Base-by-base conservation (phyloP, 2,329 filamentous ascomycete species). In the Pseudogymnoascus verrucosus region DNA sequence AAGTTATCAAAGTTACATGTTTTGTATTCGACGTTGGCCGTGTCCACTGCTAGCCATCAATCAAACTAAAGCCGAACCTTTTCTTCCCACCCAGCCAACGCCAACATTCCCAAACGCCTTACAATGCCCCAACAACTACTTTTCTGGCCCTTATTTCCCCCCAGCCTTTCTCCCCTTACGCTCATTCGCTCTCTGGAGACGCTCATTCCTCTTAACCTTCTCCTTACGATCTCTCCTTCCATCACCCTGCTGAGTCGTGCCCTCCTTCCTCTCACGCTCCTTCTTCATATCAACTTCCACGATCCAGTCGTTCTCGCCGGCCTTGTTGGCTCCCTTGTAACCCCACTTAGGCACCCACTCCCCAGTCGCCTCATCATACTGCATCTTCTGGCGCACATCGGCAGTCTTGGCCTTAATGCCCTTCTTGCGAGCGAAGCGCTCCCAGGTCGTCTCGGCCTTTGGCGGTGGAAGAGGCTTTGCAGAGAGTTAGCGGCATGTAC, bases 301-400 rank as follows among this genome's bases (percentile, higher is more conserved):
- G 69, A 97, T 80, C 90, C 93, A 96, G 72, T 96, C 88, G 68
- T 86, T 82, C 76, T 96, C 88, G 19, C 85, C 89, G 66, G 87
- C 86, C 81, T 95, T 93, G 76, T 95, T 95, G 75, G 90, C 87
- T 66, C 89, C 93, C 79, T 93, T 89, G 79, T 95, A 96, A 0
- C 95, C 95, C 91, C 93, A 99, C 77, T 92, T 93, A 67, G 90
- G 89, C 74, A 91, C 89, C 91, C 92, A 98, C 75, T 95, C 90
- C 68, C 90, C 89, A 34, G 80, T 89, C 65, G 82, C 86, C 77
- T 96, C 90, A 76, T 98, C 91, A 76, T 88, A 98, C 64, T 89
- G 86, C 71, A 93, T 78, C 78, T 96, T 89, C 75, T 85, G 83
- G 67, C 86, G 83, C 76, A 87, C 82, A 74, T 95, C 91, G 69